Evolutionary conservation across 352 stramenopile species (phyloP).

Genomic region (Globisporangium alternatum): DNA sequence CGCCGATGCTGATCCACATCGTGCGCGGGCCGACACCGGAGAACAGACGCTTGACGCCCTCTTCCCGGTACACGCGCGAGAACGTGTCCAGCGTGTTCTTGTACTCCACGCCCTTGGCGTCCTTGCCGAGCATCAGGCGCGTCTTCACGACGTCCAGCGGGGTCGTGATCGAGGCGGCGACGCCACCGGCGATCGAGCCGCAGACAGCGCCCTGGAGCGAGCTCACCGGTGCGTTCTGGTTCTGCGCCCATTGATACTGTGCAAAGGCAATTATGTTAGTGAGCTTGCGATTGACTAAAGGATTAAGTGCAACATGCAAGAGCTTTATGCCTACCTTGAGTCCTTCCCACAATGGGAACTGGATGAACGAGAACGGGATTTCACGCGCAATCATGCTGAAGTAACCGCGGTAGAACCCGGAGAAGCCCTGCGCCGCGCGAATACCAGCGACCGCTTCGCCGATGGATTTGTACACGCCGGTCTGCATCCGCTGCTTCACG

Average conservation of each 20-base stretch:
- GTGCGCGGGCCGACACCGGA: constrained; percentile 94
- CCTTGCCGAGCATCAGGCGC: constrained; percentile 96
- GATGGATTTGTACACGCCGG: constrained; percentile 82
- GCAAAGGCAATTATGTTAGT: neutral
- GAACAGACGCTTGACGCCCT: constrained; percentile 91
- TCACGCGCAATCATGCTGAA: constrained; percentile 98
- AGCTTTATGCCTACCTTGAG: constrained; percentile 78
- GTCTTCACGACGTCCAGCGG: constrained; percentile 99
- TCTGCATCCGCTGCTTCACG: constrained; percentile 99
- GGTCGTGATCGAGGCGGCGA: constrained; percentile 98
- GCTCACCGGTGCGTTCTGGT: constrained; percentile 76
- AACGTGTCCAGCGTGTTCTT: constrained; percentile 89
- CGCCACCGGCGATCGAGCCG: constrained; percentile 92
- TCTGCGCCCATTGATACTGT: constrained; percentile 75
- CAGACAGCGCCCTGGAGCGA: constrained; percentile 93
- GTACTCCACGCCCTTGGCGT: constrained; percentile 92
- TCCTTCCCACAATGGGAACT: constrained; percentile 99
- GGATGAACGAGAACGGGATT: constrained; percentile 99
- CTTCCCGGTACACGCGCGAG: constrained; percentile 87
- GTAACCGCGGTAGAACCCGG: constrained; percentile 97
- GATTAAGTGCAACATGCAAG: neutral
- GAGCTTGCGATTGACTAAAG: neutral
- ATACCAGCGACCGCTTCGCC: constrained; percentile 75
- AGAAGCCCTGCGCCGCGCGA: constrained; percentile 62
- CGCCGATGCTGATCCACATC: constrained; percentile 99